Evolutionary conservation across 441 rosid genomes (phyloP).

Genomic region (Caryocar brasiliense): DNA sequence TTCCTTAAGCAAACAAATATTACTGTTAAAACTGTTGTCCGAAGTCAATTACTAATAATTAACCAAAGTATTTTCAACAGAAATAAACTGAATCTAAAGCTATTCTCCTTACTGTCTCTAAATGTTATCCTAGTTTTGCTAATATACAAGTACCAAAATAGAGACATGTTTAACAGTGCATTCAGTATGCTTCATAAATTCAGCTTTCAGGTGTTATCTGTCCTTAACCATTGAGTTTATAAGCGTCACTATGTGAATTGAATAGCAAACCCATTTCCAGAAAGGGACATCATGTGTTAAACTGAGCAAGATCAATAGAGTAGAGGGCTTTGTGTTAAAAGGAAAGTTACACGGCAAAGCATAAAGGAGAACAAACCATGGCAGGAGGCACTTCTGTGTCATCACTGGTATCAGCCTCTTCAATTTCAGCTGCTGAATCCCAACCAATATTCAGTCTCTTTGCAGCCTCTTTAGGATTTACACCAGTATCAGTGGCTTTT

Average conservation of each 20-base stretch:
- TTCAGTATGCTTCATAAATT: neutral
- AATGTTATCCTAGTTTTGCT: too few relatives aligned
- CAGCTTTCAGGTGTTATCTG: neutral
- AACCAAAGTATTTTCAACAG: neutral
- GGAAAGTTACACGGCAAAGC: neutral
- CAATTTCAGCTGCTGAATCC: constrained; percentile 92
- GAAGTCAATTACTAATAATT: neutral
- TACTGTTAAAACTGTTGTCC: neutral
- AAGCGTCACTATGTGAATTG: too few relatives aligned
- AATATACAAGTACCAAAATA: too few relatives aligned
- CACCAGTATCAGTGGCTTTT: constrained; percentile 75
- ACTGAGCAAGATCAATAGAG: too few relatives aligned
- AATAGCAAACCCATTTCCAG: too few relatives aligned
- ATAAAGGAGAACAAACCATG: constrained; percentile 50
- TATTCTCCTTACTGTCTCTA: too few relatives aligned
- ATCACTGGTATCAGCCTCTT: constrained; percentile 39
- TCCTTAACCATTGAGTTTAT: too few relatives aligned
- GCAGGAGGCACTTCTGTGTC: constrained; percentile 59
- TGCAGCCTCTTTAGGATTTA: constrained; percentile 67
- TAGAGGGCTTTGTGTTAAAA: too few relatives aligned
- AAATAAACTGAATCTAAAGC: neutral
- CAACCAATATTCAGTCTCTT: constrained; percentile 80
- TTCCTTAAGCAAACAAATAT: neutral
- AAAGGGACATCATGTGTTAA: too few relatives aligned
- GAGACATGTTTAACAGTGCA: neutral